These are phyloP conservation scores for Panellus pusillus DNA, from an alignment of 768 basidiomycete genomes.

Conservation along the genomic window DNA sequence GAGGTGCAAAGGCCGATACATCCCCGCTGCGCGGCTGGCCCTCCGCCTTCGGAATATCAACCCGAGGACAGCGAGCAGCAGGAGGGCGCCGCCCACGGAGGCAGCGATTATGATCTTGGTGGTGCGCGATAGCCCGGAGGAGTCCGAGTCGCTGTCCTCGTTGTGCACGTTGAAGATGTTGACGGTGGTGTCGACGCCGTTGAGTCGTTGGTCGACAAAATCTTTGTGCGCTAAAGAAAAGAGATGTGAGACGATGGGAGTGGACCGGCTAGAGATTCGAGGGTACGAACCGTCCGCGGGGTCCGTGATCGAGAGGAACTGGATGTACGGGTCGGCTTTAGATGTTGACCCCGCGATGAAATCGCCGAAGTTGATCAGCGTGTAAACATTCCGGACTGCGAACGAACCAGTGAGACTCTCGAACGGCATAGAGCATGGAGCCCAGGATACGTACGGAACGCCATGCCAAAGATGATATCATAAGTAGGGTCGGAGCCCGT, in stretches of 20 bases:
- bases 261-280: too few species aligned
- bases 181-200: slow-evolving; percentile 49
- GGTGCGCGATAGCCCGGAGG: neutral
- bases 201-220: slow-evolving; percentile 62
- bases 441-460: slow-evolving; percentile 54
- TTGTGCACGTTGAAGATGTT: slow-evolving; percentile 1
- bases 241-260: too few species aligned
- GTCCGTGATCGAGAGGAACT: slow-evolving; percentile 63
- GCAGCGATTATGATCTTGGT: slow-evolving; percentile 16
- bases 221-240: slow-evolving; percentile 50
- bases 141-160: neutral
- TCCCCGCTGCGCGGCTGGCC: neutral
- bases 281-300: slow-evolving; percentile 25
- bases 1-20: slow-evolving; percentile 14
- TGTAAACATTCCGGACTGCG: slow-evolving; percentile 74
- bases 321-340: slow-evolving; percentile 62
- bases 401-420: slow-evolving; percentile 5
- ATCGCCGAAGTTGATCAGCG: slow-evolving; percentile 70
- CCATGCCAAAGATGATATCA: slow-evolving; percentile 83
- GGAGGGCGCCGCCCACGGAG: slow-evolving; percentile 2
- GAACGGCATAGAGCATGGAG: neutral
- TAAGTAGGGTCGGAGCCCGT: slow-evolving; percentile 55
- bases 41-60: slow-evolving; percentile 1
- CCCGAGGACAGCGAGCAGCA: neutral
- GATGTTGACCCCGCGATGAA: slow-evolving; percentile 54